Evolutionary conservation across 1,284 basidiomycete species (phyloP), one percentile per base, ranked within the genome.

Genomic region (Schizophyllum commune): DNA sequence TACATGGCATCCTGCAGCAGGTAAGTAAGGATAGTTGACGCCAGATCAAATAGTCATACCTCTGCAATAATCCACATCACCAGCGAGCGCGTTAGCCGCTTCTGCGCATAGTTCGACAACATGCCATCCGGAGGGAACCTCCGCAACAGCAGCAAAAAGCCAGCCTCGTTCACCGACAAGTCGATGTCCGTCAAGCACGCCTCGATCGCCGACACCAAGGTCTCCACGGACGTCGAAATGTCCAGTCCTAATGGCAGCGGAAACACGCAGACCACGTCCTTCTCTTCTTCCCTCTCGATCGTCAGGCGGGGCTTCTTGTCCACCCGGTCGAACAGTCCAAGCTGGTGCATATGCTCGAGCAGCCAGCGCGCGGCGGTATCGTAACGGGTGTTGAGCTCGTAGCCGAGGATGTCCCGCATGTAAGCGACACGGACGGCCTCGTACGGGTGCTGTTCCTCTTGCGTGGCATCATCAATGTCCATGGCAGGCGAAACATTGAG

Each of bases 81-180:
- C 0, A 88, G 73, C 11, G 76, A 75, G 57, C 77, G 77, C n/a
- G 81, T 74, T 22, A 88, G 71, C 58, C 85, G 76, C 58, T 74
- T 77, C 58, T 83, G 70, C 5, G 80, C 85, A 70, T 91, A 91
- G 22, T 85, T 82, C 6, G 89, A 86, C 55, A 84, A 79, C 72
- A 91, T 77, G 5, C 84, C 80, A 64, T 83, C 87, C 0, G 91
- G 90, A 85, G 86, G 91, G 62, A 89, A 82, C 63, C 84, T 80
- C 58, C 83, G 80, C 9, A 76, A 73, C 17, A 92, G 74, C 9
- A 92, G 73, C 6, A 88, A 71, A 60, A 92, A 80, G 0, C 85
- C 91, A 20, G 82, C 76, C 72, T 94, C 91, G 67, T 91, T 91
- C 33, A 85, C 77, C 0, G 86, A 83, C 21, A 93, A 73, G 69